Base-by-base conservation (phyloP, 2,329 filamentous ascomycete species). In the Juglanconis oblonga region DNA sequence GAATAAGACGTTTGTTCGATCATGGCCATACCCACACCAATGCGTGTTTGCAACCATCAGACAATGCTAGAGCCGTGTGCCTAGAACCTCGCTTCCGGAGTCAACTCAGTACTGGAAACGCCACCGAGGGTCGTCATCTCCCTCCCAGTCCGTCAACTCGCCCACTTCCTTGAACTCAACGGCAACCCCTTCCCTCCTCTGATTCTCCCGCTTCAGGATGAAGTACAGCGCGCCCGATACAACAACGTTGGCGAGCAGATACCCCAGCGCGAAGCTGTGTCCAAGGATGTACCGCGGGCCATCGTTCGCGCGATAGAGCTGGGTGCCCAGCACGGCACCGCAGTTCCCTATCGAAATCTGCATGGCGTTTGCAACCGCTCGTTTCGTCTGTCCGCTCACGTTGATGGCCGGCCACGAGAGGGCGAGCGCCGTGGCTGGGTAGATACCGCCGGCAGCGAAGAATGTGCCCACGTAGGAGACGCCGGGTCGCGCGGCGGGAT, bases 401-500 rank as follows among this genome's bases (percentile, higher is more conserved):
- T 91, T 90, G 70, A 88, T 89, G 1, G 87, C 87, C 0, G 87
- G 86, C 87, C 88, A 91, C 1, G 84, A 86, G 0, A 91, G 76
- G 0, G 86, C 82, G 2, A 89, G 79, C 0, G 86, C 86, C 0
- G 80, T 82, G 0, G 84, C 81, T 0, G 87, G 87, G 68, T 89
- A 90, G 64, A 90, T 89, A 0, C 88, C 88, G 0, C 81, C 85
- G 0, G 85, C 84, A 0, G 85, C 84, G 63, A 89, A 83, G 68
- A 88, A 84, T 0, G 83, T 86, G 3, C 85, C 86, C 0, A 79
- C 64, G 64, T 88, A 88, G 0, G 82, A 85, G 0, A 87, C 74
- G 0, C 85, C 84, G 0, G 86, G 81, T 1, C 77, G 76, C 0
- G 71, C 69, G 0, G 69, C 66, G 2, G 81, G 81, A 47, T 77